Evolutionary conservation across 176 grass and related monocot species (phyloP).

Genomic region (Microstegium vimineum): DNA sequence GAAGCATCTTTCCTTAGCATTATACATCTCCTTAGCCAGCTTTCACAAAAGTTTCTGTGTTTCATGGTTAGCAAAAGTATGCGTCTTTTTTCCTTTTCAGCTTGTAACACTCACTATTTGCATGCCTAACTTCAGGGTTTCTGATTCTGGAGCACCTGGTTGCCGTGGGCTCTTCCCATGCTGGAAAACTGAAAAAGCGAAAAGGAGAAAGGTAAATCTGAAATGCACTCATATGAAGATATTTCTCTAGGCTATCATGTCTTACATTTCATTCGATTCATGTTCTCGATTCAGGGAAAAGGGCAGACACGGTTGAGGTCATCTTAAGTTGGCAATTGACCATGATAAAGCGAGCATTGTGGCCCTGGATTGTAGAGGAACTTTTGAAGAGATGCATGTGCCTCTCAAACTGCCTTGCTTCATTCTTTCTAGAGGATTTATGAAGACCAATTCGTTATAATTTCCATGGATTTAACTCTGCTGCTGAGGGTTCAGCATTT

Average conservation of each 20-base stretch:
- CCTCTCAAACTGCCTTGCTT: neutral
- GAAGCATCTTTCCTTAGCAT: neutral
- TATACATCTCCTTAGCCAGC: neutral
- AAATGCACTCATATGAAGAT: neutral
- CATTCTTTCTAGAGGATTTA: neutral
- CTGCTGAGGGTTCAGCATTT: neutral
- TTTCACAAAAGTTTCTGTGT: neutral
- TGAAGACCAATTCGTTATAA: neutral
- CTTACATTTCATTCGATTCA: neutral
- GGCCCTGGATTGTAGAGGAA: neutral
- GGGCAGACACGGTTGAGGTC: conserved; percentile 37
- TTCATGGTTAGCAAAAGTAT: neutral
- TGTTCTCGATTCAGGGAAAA: conserved; percentile 49
- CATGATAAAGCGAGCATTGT: neutral
- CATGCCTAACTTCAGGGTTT: conserved; percentile 46
- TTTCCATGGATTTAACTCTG: neutral
- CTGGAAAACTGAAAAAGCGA: conserved; percentile 70
- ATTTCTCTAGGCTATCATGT: neutral
- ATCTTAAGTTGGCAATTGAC: conserved; percentile 16
- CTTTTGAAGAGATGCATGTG: neutral
- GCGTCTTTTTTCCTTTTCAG: neutral
- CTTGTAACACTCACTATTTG: neutral
- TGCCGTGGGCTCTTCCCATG: conserved; percentile 80
- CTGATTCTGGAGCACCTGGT: conserved; percentile 67
- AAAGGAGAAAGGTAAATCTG: conserved; percentile 52